phyloP scores from a whole-genome alignment of 2,329 filamentous ascomycete species.

The Westerdykella sp. region DNA sequence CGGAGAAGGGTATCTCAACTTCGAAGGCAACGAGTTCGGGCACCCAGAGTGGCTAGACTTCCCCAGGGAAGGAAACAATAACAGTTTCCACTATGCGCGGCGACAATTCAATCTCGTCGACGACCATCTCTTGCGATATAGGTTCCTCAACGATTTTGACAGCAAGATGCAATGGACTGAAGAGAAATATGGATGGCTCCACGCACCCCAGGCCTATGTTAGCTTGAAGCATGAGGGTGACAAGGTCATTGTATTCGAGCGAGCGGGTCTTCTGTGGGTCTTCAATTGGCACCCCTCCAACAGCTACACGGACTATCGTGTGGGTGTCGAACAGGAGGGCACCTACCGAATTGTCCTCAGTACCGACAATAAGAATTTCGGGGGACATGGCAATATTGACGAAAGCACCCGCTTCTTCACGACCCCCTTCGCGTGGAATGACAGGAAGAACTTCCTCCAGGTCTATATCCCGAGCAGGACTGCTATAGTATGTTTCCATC shows the following conservation, averaged over 20 bases:
- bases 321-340: conserved; percentile 77
- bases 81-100: conserved; percentile 90
- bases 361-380: conserved; percentile 69
- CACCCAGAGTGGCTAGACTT: conserved; percentile 99
- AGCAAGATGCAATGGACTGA: conserved; percentile 83
- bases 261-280: conserved; percentile 81
- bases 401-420: conserved; percentile 87
- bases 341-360: conserved; percentile 85
- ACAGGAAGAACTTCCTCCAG: conserved; percentile 81
- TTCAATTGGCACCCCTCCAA: conserved; percentile 90
- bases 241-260: conserved; percentile 94
- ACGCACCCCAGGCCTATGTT: conserved; percentile 79
- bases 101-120: conserved; percentile 91
- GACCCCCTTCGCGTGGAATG: conserved; percentile 84
- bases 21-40: conserved; percentile 97
- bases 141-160: conserved; percentile 91
- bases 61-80: conserved; percentile 83
- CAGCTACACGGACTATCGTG: conserved; percentile 87
- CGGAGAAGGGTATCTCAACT: conserved; percentile 96
- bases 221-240: conserved; percentile 89
- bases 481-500: conserved; percentile 59
- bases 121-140: conserved; percentile 77
- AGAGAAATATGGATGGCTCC: conserved; percentile 85
- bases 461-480: conserved; percentile 82
- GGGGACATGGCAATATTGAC: conserved; percentile 72